Conservation (phyloP, 805 yeast species). For the Wickerhamiella siamensis region DNA sequence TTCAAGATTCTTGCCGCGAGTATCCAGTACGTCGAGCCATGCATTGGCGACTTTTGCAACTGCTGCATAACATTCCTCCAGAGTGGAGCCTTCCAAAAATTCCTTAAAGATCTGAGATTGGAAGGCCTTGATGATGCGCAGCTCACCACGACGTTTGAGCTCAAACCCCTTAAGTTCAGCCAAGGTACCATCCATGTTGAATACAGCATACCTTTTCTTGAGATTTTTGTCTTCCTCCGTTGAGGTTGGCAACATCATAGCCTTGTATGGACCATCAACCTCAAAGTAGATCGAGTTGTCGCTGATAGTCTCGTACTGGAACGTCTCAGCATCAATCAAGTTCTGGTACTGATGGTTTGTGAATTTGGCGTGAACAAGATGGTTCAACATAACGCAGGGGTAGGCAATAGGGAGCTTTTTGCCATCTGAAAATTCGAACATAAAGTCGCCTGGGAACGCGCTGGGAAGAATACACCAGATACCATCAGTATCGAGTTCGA, state of each 20-base stretch:
- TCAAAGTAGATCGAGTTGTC: slow-evolving; percentile 95
- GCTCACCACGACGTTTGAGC: slow-evolving; percentile 89
- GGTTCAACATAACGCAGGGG: slow-evolving; percentile 93
- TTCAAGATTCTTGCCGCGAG: slow-evolving; percentile 73
- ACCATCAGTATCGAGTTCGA: slow-evolving; percentile 97
- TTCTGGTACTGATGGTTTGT: slow-evolving; percentile 94
- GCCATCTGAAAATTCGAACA: slow-evolving; percentile 59
- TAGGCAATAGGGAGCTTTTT: slow-evolving; percentile 66
- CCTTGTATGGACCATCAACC: slow-evolving; percentile 96
- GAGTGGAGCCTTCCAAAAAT: slow-evolving; percentile 69
- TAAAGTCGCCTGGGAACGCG: slow-evolving; percentile 82
- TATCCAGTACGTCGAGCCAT: slow-evolving; percentile 88
- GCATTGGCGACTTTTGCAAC: slow-evolving; percentile 89
- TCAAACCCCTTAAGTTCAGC: slow-evolving; percentile 97
- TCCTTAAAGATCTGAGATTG: slow-evolving; percentile 89
- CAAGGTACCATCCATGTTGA: slow-evolving; percentile 81
- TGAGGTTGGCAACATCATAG: slow-evolving; percentile 94
- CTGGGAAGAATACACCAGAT: slow-evolving; percentile 96
- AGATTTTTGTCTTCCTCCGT: slow-evolving; percentile 95
- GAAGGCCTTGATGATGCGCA: slow-evolving; percentile 82
- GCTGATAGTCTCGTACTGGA: slow-evolving; percentile 59
- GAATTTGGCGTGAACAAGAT: slow-evolving; percentile 76
- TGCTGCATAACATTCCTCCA: slow-evolving; percentile 69
- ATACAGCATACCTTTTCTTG: slow-evolving; percentile 93
- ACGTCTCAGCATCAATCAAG: slow-evolving; percentile 47